Evolutionary conservation across 1,284 basidiomycete genomes (phyloP).

Genomic region (Boletus sp.): DNA sequence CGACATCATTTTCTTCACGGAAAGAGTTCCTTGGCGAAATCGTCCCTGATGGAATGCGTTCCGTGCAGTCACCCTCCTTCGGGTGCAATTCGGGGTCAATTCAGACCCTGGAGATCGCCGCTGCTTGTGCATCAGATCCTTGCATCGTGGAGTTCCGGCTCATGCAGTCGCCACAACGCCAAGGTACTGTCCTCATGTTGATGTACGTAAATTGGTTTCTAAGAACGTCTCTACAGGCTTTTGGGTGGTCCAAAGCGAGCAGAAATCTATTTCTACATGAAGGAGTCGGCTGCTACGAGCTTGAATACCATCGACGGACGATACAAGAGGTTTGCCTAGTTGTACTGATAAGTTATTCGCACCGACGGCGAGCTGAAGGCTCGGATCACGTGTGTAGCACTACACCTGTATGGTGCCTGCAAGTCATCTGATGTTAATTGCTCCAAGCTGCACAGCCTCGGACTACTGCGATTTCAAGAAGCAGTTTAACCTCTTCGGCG

Average conservation of each 20-base stretch:
- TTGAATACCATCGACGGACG: not conserved
- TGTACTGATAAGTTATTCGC: not conserved
- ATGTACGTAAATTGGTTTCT: not conserved
- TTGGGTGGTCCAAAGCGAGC: slow-evolving; percentile 22
- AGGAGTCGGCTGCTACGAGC: not conserved
- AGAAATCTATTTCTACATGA: not conserved
- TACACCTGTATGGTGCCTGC: not conserved
- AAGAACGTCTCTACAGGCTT: slow-evolving; percentile 14
- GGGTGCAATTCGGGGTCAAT: slow-evolving; percentile 16
- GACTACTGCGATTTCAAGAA: not conserved
- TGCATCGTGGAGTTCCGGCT: slow-evolving; percentile 25
- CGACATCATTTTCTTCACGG: slow-evolving; percentile 9
- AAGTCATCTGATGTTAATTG: not conserved
- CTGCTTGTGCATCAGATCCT: slow-evolving; percentile 23
- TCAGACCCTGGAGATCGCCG: slow-evolving; percentile 22
- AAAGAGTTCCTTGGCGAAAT: slow-evolving; percentile 21
- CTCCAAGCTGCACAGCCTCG: not conserved
- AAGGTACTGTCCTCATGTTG: slow-evolving; percentile 17
- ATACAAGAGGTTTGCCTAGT: no score
- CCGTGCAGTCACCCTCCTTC: slow-evolving; percentile 13
- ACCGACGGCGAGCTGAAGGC: not conserved
- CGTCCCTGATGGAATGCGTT: slow-evolving; percentile 9
- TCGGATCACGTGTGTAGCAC: slow-evolving; percentile 1
- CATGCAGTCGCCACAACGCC: slow-evolving; percentile 11
- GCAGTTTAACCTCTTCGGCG: not conserved